These are phyloP conservation scores for Rhodotorula kratochvilovae DNA, from an alignment of 768 basidiomycete genomes.

Conservation along the genomic window DNA sequence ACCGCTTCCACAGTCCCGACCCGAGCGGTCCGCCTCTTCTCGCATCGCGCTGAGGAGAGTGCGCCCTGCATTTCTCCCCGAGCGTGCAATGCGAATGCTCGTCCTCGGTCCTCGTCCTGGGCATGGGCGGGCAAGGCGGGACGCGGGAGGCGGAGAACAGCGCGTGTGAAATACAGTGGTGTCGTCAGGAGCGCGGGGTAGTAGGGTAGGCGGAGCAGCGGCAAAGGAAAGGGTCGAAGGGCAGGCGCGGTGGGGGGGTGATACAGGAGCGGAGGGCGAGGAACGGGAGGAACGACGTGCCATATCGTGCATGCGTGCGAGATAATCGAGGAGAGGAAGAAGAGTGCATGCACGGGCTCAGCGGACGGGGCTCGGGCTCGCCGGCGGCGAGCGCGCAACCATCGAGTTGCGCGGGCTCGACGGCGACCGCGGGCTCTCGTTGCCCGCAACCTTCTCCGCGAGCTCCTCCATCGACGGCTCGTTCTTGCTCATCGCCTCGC, in stretches of 20 bases:
- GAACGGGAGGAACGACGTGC: background rate
- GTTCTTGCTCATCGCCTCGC: slow-evolving; percentile 70
- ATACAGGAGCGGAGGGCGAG: background rate
- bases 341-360: background rate
- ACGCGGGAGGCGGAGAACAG: background rate
- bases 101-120: no score
- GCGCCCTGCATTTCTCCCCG: no score
- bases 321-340: background rate
- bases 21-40: no score
- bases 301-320: background rate
- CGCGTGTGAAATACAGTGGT: background rate
- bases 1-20: no score
- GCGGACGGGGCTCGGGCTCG: slow-evolving; percentile 32
- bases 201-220: background rate
- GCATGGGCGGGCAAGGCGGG: no score
- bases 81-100: no score
- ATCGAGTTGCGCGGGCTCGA: slow-evolving; percentile 35
- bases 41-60: no score
- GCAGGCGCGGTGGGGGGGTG: background rate
- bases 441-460: slow-evolving; percentile 40
- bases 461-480: slow-evolving; percentile 41
- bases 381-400: slow-evolving; percentile 17
- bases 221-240: background rate
- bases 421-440: slow-evolving; percentile 36
- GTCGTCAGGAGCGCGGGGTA: background rate